A percentile compares a stretch with the other conserved stretches of the same genome.
These are phyloP conservation scores for Leavenworthia alabamica DNA, from an alignment of 345 rosid genomes.

Conservation along the genomic window DNA sequence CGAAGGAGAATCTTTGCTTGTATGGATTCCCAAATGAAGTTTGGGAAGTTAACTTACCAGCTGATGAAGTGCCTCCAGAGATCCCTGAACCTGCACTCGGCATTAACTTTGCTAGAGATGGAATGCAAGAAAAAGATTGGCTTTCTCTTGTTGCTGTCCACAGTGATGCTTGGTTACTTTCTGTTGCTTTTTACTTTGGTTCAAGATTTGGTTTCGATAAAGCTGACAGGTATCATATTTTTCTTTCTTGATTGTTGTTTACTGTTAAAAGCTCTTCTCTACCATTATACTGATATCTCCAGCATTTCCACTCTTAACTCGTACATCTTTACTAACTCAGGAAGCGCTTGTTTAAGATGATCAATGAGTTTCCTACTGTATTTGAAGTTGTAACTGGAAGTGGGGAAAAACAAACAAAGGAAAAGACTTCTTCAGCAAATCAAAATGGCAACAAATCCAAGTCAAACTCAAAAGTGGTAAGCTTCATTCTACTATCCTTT, in stretches of 20 bases:
- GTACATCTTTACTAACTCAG: constrained; percentile 33
- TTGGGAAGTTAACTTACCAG: constrained; percentile 86
- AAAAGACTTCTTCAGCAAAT: constrained; percentile 44
- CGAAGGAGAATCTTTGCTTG: constrained; percentile 81
- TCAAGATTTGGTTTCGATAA: constrained; percentile 65
- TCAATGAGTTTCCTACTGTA: constrained; percentile 65
- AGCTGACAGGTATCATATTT: constrained; percentile 53
- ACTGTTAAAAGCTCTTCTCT: not conserved
- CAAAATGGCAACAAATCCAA: constrained; percentile 55
- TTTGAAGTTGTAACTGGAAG: constrained; percentile 63
- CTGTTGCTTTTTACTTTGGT: constrained; percentile 74
- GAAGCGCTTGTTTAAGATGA: constrained; percentile 60
- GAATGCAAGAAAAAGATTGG: constrained; percentile 80
- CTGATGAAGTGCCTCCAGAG: constrained; percentile 90
- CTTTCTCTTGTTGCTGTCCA: constrained; percentile 76
- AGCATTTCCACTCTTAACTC: not conserved
- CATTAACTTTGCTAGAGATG: constrained; percentile 84
- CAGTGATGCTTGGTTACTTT: constrained; percentile 73
- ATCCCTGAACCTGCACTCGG: constrained; percentile 90
- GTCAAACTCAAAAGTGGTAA: constrained; percentile 52
- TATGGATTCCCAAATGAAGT: constrained; percentile 66
- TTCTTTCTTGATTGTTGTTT: not conserved
- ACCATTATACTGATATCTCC: not conserved
- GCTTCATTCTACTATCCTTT: not conserved
- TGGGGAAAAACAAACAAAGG: constrained; percentile 50